A percentile compares a stretch with the other conserved stretches of the same genome.
These are phyloP conservation scores for Amanita pseudoporphyria DNA, from an alignment of 768 basidiomycete genomes.

Conservation along the genomic window DNA sequence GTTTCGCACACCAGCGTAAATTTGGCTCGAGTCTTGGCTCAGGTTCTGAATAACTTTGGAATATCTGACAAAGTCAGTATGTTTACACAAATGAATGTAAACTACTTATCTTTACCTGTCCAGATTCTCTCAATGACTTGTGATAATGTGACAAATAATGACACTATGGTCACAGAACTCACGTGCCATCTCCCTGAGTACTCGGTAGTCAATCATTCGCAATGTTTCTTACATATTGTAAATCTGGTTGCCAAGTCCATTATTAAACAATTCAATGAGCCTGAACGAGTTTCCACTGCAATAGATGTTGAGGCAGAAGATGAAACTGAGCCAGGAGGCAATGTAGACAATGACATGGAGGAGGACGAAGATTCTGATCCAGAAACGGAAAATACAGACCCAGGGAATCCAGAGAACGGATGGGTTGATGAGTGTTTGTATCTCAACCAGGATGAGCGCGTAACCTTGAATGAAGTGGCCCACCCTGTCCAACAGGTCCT, in stretches of 20 bases:
- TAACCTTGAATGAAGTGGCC: background rate
- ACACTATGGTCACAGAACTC: slow-evolving; percentile 24
- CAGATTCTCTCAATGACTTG: slow-evolving; percentile 22
- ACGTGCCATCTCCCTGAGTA: background rate
- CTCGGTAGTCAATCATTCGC: background rate
- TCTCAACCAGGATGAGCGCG: background rate
- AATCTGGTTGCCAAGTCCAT: slow-evolving; percentile 1
- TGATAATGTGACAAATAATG: slow-evolving; percentile 27
- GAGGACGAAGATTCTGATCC: slow-evolving; percentile 11
- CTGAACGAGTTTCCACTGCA: background rate
- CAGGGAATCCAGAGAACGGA: slow-evolving; percentile 11
- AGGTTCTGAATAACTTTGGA: slow-evolving; percentile 23
- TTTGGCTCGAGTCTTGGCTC: slow-evolving; percentile 22
- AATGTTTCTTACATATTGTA: no score
- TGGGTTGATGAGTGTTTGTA: slow-evolving; percentile 6
- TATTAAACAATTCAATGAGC: background rate
- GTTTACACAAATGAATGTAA: background rate
- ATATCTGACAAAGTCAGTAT: slow-evolving; percentile 22
- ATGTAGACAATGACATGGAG: slow-evolving; percentile 10
- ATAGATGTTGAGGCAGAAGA: no score
- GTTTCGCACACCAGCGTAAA: slow-evolving; percentile 23
- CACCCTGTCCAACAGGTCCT: slow-evolving; percentile 1
- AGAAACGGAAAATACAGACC: slow-evolving; percentile 12
- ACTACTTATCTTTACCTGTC: background rate
- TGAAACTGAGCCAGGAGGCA: slow-evolving; percentile 4